Conservation (phyloP, 257 asterid genomes). For the Salvia splendens region DNA sequence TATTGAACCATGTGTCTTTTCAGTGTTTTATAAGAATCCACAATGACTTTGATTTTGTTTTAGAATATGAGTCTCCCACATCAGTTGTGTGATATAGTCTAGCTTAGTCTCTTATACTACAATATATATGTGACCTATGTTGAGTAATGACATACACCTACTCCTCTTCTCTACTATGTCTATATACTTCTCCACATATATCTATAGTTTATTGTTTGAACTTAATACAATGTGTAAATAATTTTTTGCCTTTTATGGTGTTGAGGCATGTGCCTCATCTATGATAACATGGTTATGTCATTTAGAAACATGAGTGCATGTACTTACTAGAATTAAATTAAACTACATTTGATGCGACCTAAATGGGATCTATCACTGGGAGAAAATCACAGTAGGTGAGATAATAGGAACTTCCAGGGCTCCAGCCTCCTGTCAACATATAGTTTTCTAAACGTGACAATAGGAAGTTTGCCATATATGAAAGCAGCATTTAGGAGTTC, state of each 20-base stretch:
- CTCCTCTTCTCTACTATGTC: too few relatives aligned
- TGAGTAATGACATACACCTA: too few relatives aligned
- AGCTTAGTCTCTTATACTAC: too few relatives aligned
- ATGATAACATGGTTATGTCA: background rate
- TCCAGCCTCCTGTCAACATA: conserved; percentile 1
- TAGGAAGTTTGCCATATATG: too few relatives aligned
- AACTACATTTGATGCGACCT: conserved; percentile 3
- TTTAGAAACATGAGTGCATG: conserved; percentile 3
- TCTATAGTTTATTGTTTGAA: background rate
- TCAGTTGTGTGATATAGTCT: too few relatives aligned
- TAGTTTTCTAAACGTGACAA: too few relatives aligned
- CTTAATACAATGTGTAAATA: background rate
- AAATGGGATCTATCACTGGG: conserved; percentile 7
- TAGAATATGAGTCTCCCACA: too few relatives aligned
- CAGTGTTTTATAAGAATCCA: too few relatives aligned
- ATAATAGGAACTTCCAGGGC: background rate
- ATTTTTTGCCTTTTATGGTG: background rate
- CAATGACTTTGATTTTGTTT: background rate
- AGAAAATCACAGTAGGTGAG: conserved; percentile 19
- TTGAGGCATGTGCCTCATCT: background rate
- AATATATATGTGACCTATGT: too few relatives aligned
- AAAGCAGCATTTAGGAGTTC: too few relatives aligned
- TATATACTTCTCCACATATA: too few relatives aligned
- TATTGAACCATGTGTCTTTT: too few relatives aligned
- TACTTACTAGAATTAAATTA: background rate